These are phyloP conservation scores for Suhomyces emberorum DNA, from an alignment of 805 yeast genomes.

Conservation along the genomic window DNA sequence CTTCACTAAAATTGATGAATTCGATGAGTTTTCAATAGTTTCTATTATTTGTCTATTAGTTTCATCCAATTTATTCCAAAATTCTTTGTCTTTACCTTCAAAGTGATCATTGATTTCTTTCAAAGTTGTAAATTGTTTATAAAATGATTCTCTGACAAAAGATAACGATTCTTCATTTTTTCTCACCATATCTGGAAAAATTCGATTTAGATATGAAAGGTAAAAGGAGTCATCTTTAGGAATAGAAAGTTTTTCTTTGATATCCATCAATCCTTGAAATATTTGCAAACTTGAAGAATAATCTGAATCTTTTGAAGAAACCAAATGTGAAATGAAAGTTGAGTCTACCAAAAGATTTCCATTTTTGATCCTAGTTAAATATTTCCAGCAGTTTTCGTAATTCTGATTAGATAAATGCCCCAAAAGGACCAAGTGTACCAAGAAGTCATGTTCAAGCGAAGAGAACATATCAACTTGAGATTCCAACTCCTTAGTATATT, in stretches of 20 bases:
- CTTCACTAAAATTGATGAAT: neutral
- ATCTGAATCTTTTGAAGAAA: slow-evolving; percentile 2
- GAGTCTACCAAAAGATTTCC: slow-evolving; percentile 14
- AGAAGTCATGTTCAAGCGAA: slow-evolving; percentile 7
- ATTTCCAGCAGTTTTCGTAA: slow-evolving; percentile 4
- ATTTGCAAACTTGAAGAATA: slow-evolving; percentile 1
- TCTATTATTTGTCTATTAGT: slow-evolving; percentile 7
- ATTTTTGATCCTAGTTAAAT: slow-evolving; percentile 9
- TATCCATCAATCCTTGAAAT: slow-evolving; percentile 8
- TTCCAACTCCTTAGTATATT: neutral
- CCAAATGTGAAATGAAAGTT: slow-evolving; percentile 8
- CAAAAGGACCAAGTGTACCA: slow-evolving; percentile 7
- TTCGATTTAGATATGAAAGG: slow-evolving; percentile 7
- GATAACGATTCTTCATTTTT: neutral
- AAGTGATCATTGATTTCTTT: slow-evolving; percentile 3
- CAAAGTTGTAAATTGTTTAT: neutral
- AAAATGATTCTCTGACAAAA: neutral
- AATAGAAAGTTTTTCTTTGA: neutral
- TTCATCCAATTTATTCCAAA: slow-evolving; percentile 8
- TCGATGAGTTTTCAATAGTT: neutral
- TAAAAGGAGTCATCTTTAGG: slow-evolving; percentile 1
- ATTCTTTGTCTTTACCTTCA: slow-evolving; percentile 6
- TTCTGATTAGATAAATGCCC: slow-evolving; percentile 1
- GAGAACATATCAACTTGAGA: slow-evolving; percentile 1
- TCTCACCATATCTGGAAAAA: slow-evolving; percentile 6